Conservation (phyloP, 495 filamentous ascomycete genomes). For the Talaromyces thailandensis region DNA sequence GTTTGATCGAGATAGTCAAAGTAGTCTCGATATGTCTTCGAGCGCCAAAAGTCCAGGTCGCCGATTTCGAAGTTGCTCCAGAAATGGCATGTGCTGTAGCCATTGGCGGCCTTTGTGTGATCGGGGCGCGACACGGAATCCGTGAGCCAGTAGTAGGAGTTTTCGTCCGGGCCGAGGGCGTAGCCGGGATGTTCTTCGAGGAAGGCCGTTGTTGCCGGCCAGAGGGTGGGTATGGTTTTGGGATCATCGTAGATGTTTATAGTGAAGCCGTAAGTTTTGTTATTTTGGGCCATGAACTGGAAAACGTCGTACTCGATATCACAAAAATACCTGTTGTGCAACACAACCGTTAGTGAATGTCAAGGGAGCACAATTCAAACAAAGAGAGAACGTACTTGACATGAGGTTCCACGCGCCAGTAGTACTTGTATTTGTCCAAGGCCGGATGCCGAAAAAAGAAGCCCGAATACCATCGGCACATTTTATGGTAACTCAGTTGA, state of each 20-base stretch:
- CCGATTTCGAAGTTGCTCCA: constrained; percentile 99
- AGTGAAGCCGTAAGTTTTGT: constrained; percentile 98
- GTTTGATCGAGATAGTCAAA: constrained; percentile 90
- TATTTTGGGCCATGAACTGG: constrained; percentile 92
- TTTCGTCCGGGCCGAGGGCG: constrained; percentile 60
- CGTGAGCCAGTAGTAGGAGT: constrained; percentile 77
- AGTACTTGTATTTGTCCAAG: constrained; percentile 72
- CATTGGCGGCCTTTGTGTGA: constrained; percentile 69
- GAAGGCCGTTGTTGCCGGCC: constrained; percentile 90
- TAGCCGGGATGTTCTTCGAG: constrained; percentile 75
- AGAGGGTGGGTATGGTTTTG: constrained; percentile 73
- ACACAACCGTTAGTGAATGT: background rate
- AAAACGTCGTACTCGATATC: constrained; percentile 98
- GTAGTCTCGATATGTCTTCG: constrained; percentile 84
- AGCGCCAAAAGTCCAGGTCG: constrained; percentile 90
- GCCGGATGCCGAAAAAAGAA: constrained; percentile 96
- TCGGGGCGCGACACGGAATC: constrained; percentile 69
- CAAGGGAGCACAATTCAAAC: background rate
- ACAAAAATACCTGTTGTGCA: constrained; percentile 69
- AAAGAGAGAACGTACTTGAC: constrained; percentile 45
- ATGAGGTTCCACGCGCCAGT: constrained; percentile 98
- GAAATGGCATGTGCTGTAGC: constrained; percentile 98
- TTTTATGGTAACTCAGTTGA: constrained; percentile 90
- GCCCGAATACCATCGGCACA: constrained; percentile 98
- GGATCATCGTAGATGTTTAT: constrained; percentile 95